Evolutionary conservation across 192 early-diverging fungal species (phyloP).

Genomic region (Coemansia sp.): DNA sequence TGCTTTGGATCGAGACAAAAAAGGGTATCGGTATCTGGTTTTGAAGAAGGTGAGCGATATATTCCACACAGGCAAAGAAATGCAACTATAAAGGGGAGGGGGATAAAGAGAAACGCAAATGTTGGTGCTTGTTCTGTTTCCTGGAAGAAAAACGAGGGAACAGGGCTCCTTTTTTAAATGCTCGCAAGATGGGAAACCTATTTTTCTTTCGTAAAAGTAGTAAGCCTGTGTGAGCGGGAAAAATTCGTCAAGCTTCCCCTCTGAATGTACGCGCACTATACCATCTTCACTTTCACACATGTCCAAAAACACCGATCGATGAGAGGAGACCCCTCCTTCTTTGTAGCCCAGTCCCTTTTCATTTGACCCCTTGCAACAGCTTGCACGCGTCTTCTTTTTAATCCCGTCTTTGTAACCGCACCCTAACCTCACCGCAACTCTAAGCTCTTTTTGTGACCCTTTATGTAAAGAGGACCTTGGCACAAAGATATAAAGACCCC

Average conservation of each 20-base stretch:
- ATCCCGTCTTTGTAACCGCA: not conserved
- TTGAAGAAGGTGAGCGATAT: not conserved
- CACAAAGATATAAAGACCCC: not conserved
- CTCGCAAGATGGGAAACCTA: too few relatives aligned
- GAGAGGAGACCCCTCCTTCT: not conserved
- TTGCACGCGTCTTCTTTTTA: not conserved
- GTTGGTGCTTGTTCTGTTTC: not conserved
- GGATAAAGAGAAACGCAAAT: not conserved
- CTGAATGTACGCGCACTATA: constrained; percentile 9
- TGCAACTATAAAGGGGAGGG: not conserved
- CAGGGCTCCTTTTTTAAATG: not conserved
- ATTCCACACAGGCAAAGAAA: not conserved
- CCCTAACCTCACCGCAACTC: not conserved
- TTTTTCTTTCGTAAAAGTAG: too few relatives aligned
- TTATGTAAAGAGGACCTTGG: not conserved
- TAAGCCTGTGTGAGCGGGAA: too few relatives aligned
- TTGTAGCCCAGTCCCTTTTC: not conserved
- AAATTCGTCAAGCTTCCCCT: not conserved
- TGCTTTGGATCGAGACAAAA: not conserved
- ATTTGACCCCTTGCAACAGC: not conserved
- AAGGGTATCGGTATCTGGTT: too few relatives aligned
- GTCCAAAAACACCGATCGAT: not conserved
- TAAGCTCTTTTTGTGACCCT: not conserved
- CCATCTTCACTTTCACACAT: not conserved
- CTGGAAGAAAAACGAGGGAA: not conserved